Base-by-base conservation (phyloP, 257 asterid genomes). In the Phtheirospermum japonicum region DNA sequence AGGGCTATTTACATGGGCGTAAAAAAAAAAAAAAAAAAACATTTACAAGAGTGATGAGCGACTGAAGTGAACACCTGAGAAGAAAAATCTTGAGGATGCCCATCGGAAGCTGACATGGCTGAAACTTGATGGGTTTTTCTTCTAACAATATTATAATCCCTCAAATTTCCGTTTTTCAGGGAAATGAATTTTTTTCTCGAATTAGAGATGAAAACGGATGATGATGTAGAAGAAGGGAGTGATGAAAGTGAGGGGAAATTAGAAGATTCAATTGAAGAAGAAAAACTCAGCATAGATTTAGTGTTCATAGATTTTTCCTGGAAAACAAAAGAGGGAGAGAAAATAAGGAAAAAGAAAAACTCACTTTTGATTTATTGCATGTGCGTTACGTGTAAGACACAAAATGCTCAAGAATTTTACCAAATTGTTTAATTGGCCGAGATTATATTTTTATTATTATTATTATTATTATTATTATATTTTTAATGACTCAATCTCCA, bases 41-140 rank as follows among this genome's bases (percentile, higher is more conserved):
- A 23, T 1, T 23, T 23, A 23, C 28, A 23, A 23, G 28, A 23
- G 2, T 23, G 28, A 39, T 39, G n/a, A 4, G 14, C 11, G 2
- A 53, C 7, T 2, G 58, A 59, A 26, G 40, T 8, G 76, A 61
- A 61, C 50, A 87, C 96, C 93, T 60, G 68, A 63, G 75, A 73
- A 39, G 77, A 51, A 59, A 71, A 74, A 61, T 64, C 79, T 60
- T 50, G 73, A 39, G 65, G 63, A 60, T 55, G 51, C 20, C 67
- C 77, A 51, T n/a, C 18, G 50, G 85, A 75, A 56, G 85, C 84
- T 32, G 87, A 74, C 42, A 72, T 48, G 63, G 78, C 61, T 4
- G 95, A 70, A 26, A 77, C 71, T n/a, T 62, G 52, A 55, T 8
- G 71, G 19, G 61, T 4, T 72, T 9, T 71, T 40, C 61, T 59